Conservation (phyloP, 306 rosid genomes). For the Medicago truncatula region MtrunA17r5.0-ANR NC_053049.1:44996001-44996500, state of each 20-base stretch:
- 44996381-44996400: no score
- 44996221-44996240: constrained; percentile 86
- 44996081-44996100: constrained; percentile 59
- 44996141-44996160: constrained; percentile 81
- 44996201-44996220: constrained; percentile 92
- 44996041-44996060: constrained; percentile 20
- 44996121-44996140: constrained; percentile 95
- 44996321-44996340: background rate
- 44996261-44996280: background rate
- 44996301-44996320: background rate
- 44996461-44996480: background rate
- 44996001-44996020: constrained; percentile 37
- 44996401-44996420: background rate
- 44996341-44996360: no score
- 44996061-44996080: background rate
- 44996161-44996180: constrained; percentile 93
- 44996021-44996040: constrained; percentile 14
- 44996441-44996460: background rate
- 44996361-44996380: no score
- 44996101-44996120: constrained; percentile 88
- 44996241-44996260: background rate
- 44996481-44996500: constrained; percentile 78
- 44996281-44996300: background rate
- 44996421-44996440: background rate
- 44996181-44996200: constrained; percentile 92